Evolutionary conservation across 2,329 filamentous ascomycete genomes (phyloP), one percentile per base, ranked within the genome.

Genomic region (Neopestalotiopsis sp.): DNA sequence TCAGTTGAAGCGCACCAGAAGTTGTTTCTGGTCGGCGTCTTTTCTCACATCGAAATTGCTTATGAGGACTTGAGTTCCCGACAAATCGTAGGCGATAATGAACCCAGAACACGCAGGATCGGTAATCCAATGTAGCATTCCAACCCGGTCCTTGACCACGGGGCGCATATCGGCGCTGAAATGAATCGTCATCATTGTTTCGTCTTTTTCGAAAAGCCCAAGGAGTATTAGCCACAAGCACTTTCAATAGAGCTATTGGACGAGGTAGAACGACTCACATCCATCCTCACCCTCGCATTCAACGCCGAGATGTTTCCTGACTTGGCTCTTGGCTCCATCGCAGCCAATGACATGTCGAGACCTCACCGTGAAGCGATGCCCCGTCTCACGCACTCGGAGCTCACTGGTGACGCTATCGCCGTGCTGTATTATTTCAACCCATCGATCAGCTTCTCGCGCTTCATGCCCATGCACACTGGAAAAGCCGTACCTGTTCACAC

Each of bases 101-200:
- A 84, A 83, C 0, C 82, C 82, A 1, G 81, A 80, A 28, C 79
- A 79, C 5, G 76, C 75, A 0, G 82, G 82, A 63, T 84, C 82
- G 70, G 81, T 79, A 20, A 84, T 77, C 82, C 81, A 84, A 70
- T 84, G 80, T 2, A 84, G 72, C 81, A 84, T 84, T 5, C 82
- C 82, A 0, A 82, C 79, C 28, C 77, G 74, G 0, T 80, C 75
- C 3, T 75, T 74, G 0, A 84, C 72, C 0, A 84, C 73, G 1
- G 80, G 77, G 0, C 80, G 76, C 2, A 84, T 73, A 59, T 84
- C 75, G 0, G 81, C 80, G 56, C 82, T 82, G 70, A 84, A 79
- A 57, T 84, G 81, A 14, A 84, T 83, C 0, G 82, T 84, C 82
- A 84, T 83, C 82, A 83, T 83, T 0, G 81, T 83, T 67, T 83